Percentiles rank a stretch among this genome's conserved stretches.
These are phyloP conservation scores for Irpex sp. DNA, from an alignment of 1,284 basidiomycete genomes.

Conservation along the genomic window DNA sequence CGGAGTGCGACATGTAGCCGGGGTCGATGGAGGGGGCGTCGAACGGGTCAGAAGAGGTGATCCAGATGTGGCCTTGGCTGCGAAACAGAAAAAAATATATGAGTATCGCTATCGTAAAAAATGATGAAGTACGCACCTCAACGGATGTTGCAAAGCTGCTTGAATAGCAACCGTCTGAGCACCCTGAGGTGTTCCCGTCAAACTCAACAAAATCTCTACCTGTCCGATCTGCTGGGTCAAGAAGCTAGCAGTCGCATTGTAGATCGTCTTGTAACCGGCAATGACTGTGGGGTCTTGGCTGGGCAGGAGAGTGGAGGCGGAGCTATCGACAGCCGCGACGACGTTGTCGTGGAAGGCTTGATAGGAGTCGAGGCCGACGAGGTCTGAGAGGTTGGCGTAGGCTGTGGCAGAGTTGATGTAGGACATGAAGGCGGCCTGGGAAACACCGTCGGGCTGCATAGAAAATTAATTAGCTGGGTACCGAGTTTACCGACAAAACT, in stretches of 20 bases:
- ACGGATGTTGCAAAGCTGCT: conserved; percentile 65
- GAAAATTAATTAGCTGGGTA: background rate
- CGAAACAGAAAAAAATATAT: background rate
- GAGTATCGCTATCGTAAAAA: conserved; percentile 6
- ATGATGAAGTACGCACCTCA: conserved; percentile 33
- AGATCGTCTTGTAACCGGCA: conserved; percentile 63
- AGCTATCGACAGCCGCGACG: conserved; percentile 29
- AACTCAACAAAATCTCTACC: conserved; percentile 60
- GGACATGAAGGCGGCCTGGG: conserved; percentile 45
- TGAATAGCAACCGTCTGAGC: conserved; percentile 47
- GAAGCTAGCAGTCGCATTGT: conserved; percentile 46
- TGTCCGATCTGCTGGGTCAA: conserved; percentile 43
- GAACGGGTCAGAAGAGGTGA: conserved; percentile 54
- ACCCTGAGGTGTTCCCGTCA: conserved; percentile 41
- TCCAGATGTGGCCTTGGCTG: conserved; percentile 34
- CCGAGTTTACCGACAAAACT: background rate
- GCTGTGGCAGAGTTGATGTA: conserved; percentile 68
- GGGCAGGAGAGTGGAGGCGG: conserved; percentile 41
- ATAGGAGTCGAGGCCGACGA: conserved; percentile 37
- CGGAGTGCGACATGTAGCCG: conserved; percentile 51
- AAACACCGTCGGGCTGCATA: conserved; percentile 17
- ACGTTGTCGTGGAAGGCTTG: conserved; percentile 33
- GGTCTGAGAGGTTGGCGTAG: conserved; percentile 55
- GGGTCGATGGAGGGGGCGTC: conserved; percentile 59
- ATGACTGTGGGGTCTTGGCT: conserved; percentile 46